phyloP scores from a whole-genome alignment of 495 filamentous ascomycete genomes.

The Aspergillus coremiiformis region DNA sequence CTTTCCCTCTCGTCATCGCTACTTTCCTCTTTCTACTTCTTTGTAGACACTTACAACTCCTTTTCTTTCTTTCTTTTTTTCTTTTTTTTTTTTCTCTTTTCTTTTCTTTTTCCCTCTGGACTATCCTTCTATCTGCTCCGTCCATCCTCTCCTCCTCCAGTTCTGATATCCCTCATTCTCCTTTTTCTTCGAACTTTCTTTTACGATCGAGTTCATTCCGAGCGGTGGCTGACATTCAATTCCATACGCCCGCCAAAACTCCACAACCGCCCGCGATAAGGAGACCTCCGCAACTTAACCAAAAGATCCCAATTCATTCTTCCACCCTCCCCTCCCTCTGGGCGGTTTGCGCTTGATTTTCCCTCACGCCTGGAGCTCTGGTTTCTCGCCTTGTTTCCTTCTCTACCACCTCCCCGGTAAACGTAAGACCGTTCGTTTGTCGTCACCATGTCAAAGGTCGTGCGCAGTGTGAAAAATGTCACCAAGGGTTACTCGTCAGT shows the following conservation, averaged over 20 bases:
- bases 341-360: neutral
- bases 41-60: neutral
- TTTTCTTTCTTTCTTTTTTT: neutral
- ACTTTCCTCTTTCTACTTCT: neutral
- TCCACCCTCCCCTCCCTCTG: neutral
- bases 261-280: slow-evolving; percentile 1
- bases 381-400: slow-evolving; percentile 1
- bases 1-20: neutral
- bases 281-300: neutral
- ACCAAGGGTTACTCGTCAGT: slow-evolving; percentile 97
- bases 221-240: neutral
- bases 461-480: slow-evolving; percentile 98
- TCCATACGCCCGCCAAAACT: neutral
- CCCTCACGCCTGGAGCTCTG: neutral
- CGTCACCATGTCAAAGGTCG: slow-evolving; percentile 84
- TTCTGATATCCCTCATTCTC: too few relatives aligned
- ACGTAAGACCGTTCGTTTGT: slow-evolving; percentile 11
- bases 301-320: neutral
- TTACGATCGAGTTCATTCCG: neutral
- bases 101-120: too few relatives aligned
- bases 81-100: neutral
- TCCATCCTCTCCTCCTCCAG: neutral
- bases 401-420: slow-evolving; percentile 11
- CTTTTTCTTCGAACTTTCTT: neutral
- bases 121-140: neutral